Evolutionary conservation across 139 green algal genomes (phyloP).

Genomic region (Prasinococcaceae sp.): DNA sequence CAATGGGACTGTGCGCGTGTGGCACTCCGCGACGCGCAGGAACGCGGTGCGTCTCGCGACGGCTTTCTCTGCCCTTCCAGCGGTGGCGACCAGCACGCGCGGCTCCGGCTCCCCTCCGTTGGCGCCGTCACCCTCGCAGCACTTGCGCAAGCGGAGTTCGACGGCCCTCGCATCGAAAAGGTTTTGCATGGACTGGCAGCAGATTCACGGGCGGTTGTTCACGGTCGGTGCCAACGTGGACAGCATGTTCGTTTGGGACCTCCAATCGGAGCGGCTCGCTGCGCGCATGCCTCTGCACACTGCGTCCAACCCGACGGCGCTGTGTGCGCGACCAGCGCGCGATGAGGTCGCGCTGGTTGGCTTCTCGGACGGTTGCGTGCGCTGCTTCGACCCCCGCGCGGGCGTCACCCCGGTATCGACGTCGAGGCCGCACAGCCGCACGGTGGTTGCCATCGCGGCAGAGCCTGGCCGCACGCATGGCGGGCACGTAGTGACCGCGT

Average conservation of each 20-base stretch:
- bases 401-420: conserved; percentile 5
- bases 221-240: conserved; percentile 7
- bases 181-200: conserved; percentile 15
- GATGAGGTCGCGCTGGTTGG: too few relatives aligned
- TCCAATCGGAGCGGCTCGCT: conserved; percentile 6
- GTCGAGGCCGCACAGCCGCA: conserved; percentile 1
- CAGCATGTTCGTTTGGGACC: conserved; percentile 18
- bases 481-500: conserved; percentile 38
- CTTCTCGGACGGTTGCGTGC: not conserved
- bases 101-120: not conserved
- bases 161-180: too few relatives aligned
- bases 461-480: conserved; percentile 36
- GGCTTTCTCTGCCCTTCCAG: conserved; percentile 3
- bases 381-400: not conserved
- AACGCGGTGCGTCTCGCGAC: conserved; percentile 4
- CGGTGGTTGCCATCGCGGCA: conserved; percentile 31
- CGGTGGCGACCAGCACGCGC: not conserved
- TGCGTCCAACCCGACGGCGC: too few relatives aligned
- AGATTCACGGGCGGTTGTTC: conserved; percentile 9
- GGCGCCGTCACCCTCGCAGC: not conserved
- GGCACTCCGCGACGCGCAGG: conserved; percentile 1
- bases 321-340: too few relatives aligned
- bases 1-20: conserved; percentile 16
- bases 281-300: conserved; percentile 3
- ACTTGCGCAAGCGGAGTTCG: too few relatives aligned